These are phyloP conservation scores for Diaporthe eres DNA, from an alignment of 2,329 filamentous ascomycete species.

Conservation along the genomic window DNA sequence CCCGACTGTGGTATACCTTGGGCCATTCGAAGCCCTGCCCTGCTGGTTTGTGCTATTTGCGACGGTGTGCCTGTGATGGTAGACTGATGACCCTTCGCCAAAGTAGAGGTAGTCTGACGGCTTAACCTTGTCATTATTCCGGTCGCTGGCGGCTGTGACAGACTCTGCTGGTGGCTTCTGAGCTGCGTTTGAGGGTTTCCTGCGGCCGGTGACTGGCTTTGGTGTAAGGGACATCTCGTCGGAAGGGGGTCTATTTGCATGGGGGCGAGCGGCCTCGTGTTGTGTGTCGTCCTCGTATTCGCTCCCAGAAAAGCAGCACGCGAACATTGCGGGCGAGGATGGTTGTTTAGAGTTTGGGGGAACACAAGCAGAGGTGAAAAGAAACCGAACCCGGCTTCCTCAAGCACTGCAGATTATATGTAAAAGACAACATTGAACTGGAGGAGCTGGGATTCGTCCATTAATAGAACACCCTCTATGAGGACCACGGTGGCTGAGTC, in stretches of 20 bases:
- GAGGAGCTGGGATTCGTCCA: slow-evolving; percentile 1
- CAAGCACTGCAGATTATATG: not conserved
- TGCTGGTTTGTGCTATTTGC: not conserved
- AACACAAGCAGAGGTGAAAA: not conserved
- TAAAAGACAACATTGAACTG: not conserved
- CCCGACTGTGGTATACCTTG: not conserved
- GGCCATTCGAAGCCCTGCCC: not conserved
- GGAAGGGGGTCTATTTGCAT: not conserved
- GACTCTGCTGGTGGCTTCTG: not conserved
- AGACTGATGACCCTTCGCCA: slow-evolving; percentile 49
- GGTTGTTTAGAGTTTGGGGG: not conserved
- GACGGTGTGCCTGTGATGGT: slow-evolving; percentile 46
- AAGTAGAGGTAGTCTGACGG: slow-evolving; percentile 47
- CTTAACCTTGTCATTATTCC: not conserved
- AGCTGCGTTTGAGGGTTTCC: slow-evolving; percentile 34
- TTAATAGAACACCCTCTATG: not conserved
- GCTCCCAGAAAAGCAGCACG: slow-evolving; percentile 22
- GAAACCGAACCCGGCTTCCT: too few species aligned
- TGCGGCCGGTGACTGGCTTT: slow-evolving; percentile 32
- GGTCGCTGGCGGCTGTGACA: not conserved
- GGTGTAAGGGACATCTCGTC: slow-evolving; percentile 16
- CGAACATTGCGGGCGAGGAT: not conserved
- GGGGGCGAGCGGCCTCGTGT: not conserved
- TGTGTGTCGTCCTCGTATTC: not conserved
- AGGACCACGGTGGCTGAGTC: slow-evolving; percentile 18